phyloP scores from a whole-genome alignment of 2,329 filamentous ascomycete species.

The Nemania abortiva region DNA sequence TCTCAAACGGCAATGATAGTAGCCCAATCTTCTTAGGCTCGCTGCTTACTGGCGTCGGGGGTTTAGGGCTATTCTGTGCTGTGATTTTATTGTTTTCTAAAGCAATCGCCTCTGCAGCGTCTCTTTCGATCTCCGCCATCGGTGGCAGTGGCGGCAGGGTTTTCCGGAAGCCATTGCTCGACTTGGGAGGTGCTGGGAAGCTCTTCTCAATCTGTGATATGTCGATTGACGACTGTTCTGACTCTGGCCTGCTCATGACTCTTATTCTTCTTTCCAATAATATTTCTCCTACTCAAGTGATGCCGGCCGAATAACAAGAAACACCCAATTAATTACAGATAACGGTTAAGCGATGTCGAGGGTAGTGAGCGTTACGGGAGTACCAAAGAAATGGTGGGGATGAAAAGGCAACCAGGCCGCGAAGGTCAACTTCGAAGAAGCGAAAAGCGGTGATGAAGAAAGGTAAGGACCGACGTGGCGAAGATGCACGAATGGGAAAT shows the following conservation, averaged over 20 bases:
- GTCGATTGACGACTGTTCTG: slow-evolving; percentile 41
- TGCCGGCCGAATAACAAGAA: slow-evolving; percentile 4
- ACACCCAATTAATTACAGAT: neutral
- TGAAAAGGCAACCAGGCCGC: slow-evolving; percentile 46
- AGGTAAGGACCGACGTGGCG: slow-evolving; percentile 35
- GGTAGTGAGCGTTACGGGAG: slow-evolving; percentile 1
- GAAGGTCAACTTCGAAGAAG: slow-evolving; percentile 52
- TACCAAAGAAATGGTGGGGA: slow-evolving; percentile 20
- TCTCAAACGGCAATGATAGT: slow-evolving; percentile 33
- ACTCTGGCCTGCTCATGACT: slow-evolving; percentile 40
- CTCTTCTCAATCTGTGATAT: slow-evolving; percentile 44
- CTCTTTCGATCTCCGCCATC: slow-evolving; percentile 40
- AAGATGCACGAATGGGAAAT: slow-evolving; percentile 20
- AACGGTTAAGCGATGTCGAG: slow-evolving; percentile 20
- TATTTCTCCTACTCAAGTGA: neutral
- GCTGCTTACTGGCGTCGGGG: slow-evolving; percentile 28
- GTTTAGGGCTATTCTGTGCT: slow-evolving; percentile 26
- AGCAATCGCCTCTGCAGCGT: slow-evolving; percentile 24
- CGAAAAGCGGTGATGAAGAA: slow-evolving; percentile 30
- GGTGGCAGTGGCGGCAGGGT: slow-evolving; percentile 47
- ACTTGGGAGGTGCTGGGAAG: slow-evolving; percentile 40
- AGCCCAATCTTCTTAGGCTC: slow-evolving; percentile 33
- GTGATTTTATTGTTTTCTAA: slow-evolving; percentile 4
- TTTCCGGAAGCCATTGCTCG: slow-evolving; percentile 43
- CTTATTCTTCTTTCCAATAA: neutral